Evolutionary conservation across 2,329 filamentous ascomycete species (phyloP).

Genomic region (Rhexocercosporidium sp.): DNA sequence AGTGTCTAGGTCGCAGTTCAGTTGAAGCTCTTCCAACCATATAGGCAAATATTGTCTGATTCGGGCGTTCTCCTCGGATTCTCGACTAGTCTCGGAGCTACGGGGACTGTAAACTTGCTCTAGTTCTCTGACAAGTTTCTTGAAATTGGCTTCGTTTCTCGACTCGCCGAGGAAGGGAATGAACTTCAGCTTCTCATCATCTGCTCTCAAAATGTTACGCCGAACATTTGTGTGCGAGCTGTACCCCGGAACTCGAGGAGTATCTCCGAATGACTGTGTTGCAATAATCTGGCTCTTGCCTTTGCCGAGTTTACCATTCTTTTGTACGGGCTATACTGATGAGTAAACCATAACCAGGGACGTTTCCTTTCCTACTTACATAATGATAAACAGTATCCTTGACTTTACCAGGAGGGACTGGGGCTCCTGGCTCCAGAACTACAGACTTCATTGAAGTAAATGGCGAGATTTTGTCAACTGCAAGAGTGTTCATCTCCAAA

Average conservation of each 20-base stretch:
- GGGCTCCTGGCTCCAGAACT: slow-evolving; percentile 10
- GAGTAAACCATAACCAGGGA: slow-evolving; percentile 11
- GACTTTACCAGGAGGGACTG: slow-evolving; percentile 10
- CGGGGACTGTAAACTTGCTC: slow-evolving; percentile 26
- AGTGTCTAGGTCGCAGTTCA: slow-evolving; percentile 20
- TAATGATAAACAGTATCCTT: slow-evolving; percentile 15
- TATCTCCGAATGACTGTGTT: slow-evolving; percentile 20
- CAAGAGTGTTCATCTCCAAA: not conserved
- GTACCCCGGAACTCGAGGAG: slow-evolving; percentile 34
- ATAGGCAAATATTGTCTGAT: slow-evolving; percentile 27
- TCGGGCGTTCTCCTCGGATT: slow-evolving; percentile 25
- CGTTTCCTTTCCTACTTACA: slow-evolving; percentile 16
- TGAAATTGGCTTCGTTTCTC: slow-evolving; percentile 11
- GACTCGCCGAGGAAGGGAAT: slow-evolving; percentile 34
- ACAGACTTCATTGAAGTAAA: slow-evolving; percentile 30
- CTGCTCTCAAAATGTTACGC: slow-evolving; percentile 35
- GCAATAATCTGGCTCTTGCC: slow-evolving; percentile 18
- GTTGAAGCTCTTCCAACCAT: slow-evolving; percentile 30
- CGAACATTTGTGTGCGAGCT: slow-evolving; percentile 33
- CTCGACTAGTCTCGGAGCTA: slow-evolving; percentile 23
- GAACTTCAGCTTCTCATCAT: slow-evolving; percentile 37
- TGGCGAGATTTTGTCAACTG: slow-evolving; percentile 30
- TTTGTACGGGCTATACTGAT: slow-evolving; percentile 20
- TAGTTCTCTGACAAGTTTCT: slow-evolving; percentile 31
- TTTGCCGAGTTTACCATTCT: slow-evolving; percentile 25